Evolutionary conservation across 768 basidiomycete genomes (phyloP).

Genomic region (Ramaria sp.): DNA sequence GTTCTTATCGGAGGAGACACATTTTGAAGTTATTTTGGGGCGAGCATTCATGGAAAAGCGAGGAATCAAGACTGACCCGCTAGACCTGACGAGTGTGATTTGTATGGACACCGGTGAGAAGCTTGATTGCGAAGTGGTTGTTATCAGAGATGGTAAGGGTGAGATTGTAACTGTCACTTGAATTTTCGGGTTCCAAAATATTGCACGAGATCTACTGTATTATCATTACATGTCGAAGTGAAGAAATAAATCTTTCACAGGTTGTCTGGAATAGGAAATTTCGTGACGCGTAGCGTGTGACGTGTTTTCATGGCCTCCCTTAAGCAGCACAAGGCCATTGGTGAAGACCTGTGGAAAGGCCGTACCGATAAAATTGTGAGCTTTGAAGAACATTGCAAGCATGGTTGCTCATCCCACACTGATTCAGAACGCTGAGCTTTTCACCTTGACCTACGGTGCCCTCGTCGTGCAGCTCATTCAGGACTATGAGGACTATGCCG

Average conservation of each 20-base stretch:
- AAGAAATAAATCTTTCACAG: too few species aligned
- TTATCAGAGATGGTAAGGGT: slow-evolving; percentile 83
- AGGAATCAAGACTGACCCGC: slow-evolving; percentile 68
- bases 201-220: background rate
- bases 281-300: background rate
- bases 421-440: slow-evolving; percentile 86
- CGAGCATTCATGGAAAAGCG: slow-evolving; percentile 39
- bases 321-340: slow-evolving; percentile 80
- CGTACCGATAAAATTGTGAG: slow-evolving; percentile 91
- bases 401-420: background rate
- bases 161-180: slow-evolving; percentile 85
- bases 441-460: slow-evolving; percentile 93
- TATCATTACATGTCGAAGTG: background rate
- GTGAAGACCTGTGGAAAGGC: slow-evolving; percentile 94
- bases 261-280: too few species aligned
- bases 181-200: background rate
- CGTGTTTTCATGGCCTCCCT: slow-evolving; percentile 2
- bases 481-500: slow-evolving; percentile 95
- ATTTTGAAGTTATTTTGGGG: slow-evolving; percentile 93
- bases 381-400: background rate
- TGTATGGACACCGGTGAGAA: slow-evolving; percentile 90
- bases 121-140: slow-evolving; percentile 84
- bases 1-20: slow-evolving; percentile 86
- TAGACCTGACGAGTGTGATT: slow-evolving; percentile 82
- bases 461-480: slow-evolving; percentile 97